These are phyloP conservation scores for Pseudogymnoascus pannorum DNA, from an alignment of 2,329 filamentous ascomycete species.

Conservation along the genomic window DNA sequence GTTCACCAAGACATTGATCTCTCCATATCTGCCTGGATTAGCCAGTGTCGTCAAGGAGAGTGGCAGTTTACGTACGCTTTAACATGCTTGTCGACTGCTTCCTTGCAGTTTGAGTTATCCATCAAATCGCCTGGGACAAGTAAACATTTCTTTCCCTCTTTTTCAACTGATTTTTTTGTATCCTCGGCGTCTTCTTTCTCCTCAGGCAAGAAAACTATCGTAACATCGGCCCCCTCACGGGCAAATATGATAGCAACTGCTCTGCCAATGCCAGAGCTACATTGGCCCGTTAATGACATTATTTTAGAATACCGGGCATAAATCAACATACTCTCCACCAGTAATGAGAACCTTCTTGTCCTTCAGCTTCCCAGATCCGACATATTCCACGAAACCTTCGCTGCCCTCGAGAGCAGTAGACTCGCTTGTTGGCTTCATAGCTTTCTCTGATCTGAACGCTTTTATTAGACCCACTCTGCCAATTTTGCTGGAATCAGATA, in stretches of 20 bases:
- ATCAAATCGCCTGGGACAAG: not conserved
- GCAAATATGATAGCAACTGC: conserved; percentile 53
- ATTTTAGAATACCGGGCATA: not conserved
- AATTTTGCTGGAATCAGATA: not conserved
- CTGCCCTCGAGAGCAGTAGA: conserved; percentile 4
- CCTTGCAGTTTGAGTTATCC: conserved; percentile 2
- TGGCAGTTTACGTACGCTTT: not conserved
- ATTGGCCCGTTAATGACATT: not conserved
- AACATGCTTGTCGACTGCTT: conserved; percentile 3
- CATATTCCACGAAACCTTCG: not conserved
- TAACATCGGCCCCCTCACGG: conserved; percentile 54
- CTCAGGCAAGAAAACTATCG: conserved; percentile 47
- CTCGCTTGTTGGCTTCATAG: conserved; percentile 10
- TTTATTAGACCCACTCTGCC: not conserved
- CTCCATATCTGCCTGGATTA: not conserved
- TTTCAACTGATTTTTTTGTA: conserved; percentile 62
- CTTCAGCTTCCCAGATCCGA: not conserved
- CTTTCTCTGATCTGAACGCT: not conserved
- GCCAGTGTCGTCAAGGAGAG: not conserved
- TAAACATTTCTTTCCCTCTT: conserved; percentile 39
- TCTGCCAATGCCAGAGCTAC: conserved; percentile 48
- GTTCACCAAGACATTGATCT: conserved; percentile 8
- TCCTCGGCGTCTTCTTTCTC: conserved; percentile 69
- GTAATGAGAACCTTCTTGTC: conserved; percentile 46
- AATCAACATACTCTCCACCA: conserved; percentile 40